Conservation (phyloP, 768 basidiomycete genomes). For the Xerocomus spinulosus region DNA sequence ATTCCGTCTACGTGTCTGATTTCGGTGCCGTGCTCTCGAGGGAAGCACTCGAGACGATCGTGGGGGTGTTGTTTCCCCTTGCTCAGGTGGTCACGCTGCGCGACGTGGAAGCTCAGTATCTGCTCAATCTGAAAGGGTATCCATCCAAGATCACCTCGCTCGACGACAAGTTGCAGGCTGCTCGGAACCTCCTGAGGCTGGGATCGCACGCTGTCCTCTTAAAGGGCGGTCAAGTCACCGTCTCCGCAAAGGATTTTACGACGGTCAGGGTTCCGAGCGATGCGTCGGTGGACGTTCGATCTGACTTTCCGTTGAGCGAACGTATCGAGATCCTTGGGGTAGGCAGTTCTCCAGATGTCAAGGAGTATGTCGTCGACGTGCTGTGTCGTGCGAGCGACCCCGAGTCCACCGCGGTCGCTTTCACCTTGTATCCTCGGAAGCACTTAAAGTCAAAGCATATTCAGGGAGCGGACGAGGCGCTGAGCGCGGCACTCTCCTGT, state of each 20-base stretch:
- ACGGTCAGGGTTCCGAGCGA: neutral
- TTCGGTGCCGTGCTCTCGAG: neutral
- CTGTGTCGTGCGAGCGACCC: neutral
- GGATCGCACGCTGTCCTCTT: neutral
- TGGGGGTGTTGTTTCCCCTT: neutral
- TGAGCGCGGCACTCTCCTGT: neutral
- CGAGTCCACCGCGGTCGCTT: neutral
- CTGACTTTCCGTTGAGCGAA: neutral
- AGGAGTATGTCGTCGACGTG: neutral
- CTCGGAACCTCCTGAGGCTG: neutral
- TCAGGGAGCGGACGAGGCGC: neutral
- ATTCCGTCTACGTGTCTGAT: neutral
- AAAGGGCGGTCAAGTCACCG: neutral
- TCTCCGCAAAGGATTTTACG: neutral
- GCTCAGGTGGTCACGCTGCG: neutral
- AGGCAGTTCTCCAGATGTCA: neutral
- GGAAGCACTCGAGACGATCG: neutral
- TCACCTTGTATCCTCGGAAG: neutral
- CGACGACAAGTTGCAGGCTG: neutral
- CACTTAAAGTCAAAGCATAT: neutral
- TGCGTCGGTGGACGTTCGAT: neutral
- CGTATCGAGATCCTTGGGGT: neutral
- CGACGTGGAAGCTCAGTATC: neutral
- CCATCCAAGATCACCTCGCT: neutral
- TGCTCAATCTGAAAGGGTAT: neutral